Evolutionary conservation across 2,329 filamentous ascomycete species (phyloP).

Genomic region (Leptographium wingfieldii): DNA sequence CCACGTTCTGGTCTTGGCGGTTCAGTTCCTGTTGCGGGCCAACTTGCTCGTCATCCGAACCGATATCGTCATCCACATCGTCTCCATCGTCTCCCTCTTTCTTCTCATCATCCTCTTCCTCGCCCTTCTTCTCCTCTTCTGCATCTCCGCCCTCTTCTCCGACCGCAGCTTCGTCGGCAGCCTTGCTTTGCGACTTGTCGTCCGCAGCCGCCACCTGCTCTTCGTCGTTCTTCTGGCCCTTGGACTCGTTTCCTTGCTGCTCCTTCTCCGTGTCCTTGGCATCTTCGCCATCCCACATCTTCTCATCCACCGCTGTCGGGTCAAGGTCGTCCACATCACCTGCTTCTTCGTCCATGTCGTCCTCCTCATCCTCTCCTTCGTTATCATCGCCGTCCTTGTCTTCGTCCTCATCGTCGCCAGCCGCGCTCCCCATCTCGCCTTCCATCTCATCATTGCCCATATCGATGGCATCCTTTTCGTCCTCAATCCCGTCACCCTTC

Average conservation of each 20-base stretch:
- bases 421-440: constrained; percentile 60
- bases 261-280: constrained; percentile 74
- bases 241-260: constrained; percentile 59
- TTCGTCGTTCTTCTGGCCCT: constrained; percentile 55
- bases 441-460: constrained; percentile 89
- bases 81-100: constrained; percentile 25
- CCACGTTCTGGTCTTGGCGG: constrained; percentile 58
- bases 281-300: constrained; percentile 92
- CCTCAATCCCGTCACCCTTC: constrained; percentile 53
- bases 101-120: constrained; percentile 33
- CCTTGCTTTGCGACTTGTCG: constrained; percentile 49
- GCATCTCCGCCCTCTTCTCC: constrained; percentile 43
- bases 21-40: constrained; percentile 43
- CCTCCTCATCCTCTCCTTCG: constrained; percentile 44
- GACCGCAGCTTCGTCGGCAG: constrained; percentile 45
- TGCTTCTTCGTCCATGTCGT: constrained; percentile 80
- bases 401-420: constrained; percentile 49
- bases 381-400: constrained; percentile 46
- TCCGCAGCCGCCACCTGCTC: constrained; percentile 44
- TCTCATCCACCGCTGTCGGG: constrained; percentile 85
- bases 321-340: constrained; percentile 88
- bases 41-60: constrained; percentile 44
- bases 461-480: constrained; percentile 77
- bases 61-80: constrained; percentile 45
- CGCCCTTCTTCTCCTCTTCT: constrained; percentile 42